phyloP scores from a whole-genome alignment of 331 rosid species.

The Acacia pycnantha region DNA sequence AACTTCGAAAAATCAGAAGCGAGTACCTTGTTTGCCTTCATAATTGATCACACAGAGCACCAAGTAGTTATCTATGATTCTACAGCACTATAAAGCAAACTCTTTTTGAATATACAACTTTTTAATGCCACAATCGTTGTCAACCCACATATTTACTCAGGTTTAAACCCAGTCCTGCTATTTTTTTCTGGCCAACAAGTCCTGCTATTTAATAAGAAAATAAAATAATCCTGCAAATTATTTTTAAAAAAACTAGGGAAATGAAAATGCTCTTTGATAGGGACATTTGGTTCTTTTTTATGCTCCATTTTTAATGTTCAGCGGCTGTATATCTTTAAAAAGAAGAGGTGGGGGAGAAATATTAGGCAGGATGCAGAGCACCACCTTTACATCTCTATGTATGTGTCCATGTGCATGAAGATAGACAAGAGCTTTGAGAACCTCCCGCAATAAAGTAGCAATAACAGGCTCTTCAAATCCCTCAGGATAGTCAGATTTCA shows the following conservation, averaged over 20 bases:
- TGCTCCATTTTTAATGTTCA: conserved; percentile 14
- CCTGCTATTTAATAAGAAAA: neutral
- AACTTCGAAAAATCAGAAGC: conserved; percentile 17
- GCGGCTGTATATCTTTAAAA: conserved; percentile 1
- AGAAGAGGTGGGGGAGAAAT: neutral
- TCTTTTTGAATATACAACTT: neutral
- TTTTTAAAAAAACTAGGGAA: neutral
- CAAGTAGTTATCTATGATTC: neutral
- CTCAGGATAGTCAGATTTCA: conserved; percentile 76
- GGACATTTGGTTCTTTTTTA: conserved; percentile 4
- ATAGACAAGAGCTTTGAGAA: conserved; percentile 92
- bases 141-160: neutral
- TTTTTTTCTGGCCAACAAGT: neutral
- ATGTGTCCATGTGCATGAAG: conserved; percentile 95
- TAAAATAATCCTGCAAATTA: neutral
- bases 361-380: neutral
- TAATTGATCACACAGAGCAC: conserved; percentile 9
- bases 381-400: conserved; percentile 98
- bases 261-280: neutral
- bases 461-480: conserved; percentile 97
- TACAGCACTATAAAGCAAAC: neutral
- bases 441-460: conserved; percentile 86
- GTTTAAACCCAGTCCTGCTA: neutral
- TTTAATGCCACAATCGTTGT: neutral
- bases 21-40: neutral